Base-by-base conservation (phyloP, 352 stramenopile genomes). In the Globisporangium solare region DNA sequence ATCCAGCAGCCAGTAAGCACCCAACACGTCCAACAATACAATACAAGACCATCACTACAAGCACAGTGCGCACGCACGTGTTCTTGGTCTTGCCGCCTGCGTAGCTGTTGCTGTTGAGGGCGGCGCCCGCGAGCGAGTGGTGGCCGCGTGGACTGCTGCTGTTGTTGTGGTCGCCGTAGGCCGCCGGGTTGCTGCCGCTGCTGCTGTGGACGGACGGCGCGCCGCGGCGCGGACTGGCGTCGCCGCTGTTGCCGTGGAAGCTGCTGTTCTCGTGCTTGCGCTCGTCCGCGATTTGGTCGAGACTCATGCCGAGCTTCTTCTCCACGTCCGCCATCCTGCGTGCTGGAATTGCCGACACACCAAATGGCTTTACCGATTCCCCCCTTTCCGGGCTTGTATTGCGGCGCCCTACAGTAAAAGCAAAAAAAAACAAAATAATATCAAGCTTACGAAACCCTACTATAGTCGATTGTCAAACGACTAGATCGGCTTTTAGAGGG, bases 301-400 rank as follows among this genome's bases (percentile, higher is more conserved):
- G 67, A 48, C 75, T 74, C 80, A 89, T 91, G 57, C 79, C 70
- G 41, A 88, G 70, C 65, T 85, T 86, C 67, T 89, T 87, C 65
- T 84, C 73, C 46, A 74, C 27, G 7, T 79, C 73, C 39, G 61
- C 64, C 54, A 51, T 52, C 5, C 0, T 35, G 7, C 2, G 24
- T 27, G 24, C 27, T 35, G 6, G 27, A 1, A 35, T 35, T 35
- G 27, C 27, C 27, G 27, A 35, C 10, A 35, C 27, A n/a, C n/a
- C n/a, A 35, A 35, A 35, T 35, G 27, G 27, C 27, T 35, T 35
- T 7, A 35, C 27, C 27, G 7, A 35, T 35, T 35, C 27, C 27
- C 27, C 27, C 27, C 27, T 35, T 35, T 35, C 27, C 27, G 27
- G 7, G 27, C 27, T 35, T 35, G 27, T 35, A 35, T 35, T 35